Evolutionary conservation across 2,329 filamentous ascomycete genomes (phyloP), one percentile per base, ranked within the genome.

Genomic region (Fusarium sp.): DNA sequence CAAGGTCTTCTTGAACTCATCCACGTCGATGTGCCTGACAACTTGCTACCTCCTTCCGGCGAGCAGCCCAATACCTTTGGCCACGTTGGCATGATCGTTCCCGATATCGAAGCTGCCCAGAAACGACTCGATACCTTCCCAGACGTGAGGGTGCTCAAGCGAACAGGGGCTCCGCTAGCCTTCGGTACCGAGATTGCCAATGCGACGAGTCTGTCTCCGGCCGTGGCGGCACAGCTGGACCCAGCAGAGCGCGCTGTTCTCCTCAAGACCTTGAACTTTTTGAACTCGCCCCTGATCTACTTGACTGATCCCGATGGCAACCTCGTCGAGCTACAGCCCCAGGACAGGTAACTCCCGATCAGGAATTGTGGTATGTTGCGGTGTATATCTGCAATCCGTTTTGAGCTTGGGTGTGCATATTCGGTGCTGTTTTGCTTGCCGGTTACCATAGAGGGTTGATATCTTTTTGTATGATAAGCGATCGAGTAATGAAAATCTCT

Each of bases 1-100:
- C 71, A 73, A 28, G 79, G 78, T 1, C 62, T 81, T 18, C 43
- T 82, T 2, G 79, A 81, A 68, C 66, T 82, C 7, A 56, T 78
- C 18, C 59, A 74, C 54, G 52, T 77, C 52, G 66, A 72, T 31
- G 66, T 73, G 15, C 65, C 68, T 6, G 65, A 66, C 28, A 68
- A 70, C 11, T 56, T 60, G 10, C 46, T 76, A 13, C 36, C 64
- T 7, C 65, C 74, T 6, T 73, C 70, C 3, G 74, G 66, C 8
- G 54, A 71, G 30, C 57, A 40, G 4, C 66, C 75, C 9, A 79
- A 77, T 66, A 79, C 77, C 1, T 78, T 81, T 47, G 73, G 74
- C 8, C 78, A 81, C 62, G 64, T 81, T 15, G 80, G 80, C 6
- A 72, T 82, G 16, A 73, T 82, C 10, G 80, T 81, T 8, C 78